Evolutionary conservation across 129 eudicot genomes (phyloP), one percentile per base, ranked within the genome.

Genomic region (Flaveria ramosissima): DNA sequence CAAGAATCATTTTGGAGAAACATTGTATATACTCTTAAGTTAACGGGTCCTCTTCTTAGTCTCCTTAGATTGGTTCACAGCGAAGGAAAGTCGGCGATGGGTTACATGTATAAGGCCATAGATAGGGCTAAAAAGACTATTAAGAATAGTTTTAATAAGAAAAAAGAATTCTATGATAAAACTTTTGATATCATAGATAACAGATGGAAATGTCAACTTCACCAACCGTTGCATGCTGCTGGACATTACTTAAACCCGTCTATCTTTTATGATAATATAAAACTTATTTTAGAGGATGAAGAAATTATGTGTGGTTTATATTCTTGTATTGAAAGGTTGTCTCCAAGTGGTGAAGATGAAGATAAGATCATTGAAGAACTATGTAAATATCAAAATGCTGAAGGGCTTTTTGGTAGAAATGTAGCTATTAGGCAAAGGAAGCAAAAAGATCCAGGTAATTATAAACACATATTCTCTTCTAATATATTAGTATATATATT

Each of bases 341-440:
- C 36, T 11, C 12, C 20, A 68, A 45, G 12, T 20, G 30, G 15
- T 2, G 17, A 43, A 45, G 48, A 39, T 43, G 56, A 68, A 45
- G 73, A 68, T 15, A 2, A 43, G 24, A 68, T 68, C 16, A 3
- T 48, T 15, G 32, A 14, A 70, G 75, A 70, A 16, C 32, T 70
- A 15, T 27, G 30, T 36, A 70, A 70, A 3, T 70, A 70, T 27
- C 20, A 50, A 70, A 70, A 70, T 70, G 46, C 62, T 0, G 62
- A 70, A 26, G 75, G 75, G 53, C 43, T 48, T 15, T 70, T 70
- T 26, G 75, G 75, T 70, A 48, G 21, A 48, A 70, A 26, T 70
- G 43, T 7, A 13, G 75, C 75, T 24, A 26, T 70, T 70, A 70
- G 75, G 62, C 75, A 70, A 20, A 43, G 73, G 17, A 68, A 43